Evolutionary conservation across 75 land plant genomes (phyloP), one percentile per base, ranked within the genome.

Genomic region (Picea sitchensis): DNA sequence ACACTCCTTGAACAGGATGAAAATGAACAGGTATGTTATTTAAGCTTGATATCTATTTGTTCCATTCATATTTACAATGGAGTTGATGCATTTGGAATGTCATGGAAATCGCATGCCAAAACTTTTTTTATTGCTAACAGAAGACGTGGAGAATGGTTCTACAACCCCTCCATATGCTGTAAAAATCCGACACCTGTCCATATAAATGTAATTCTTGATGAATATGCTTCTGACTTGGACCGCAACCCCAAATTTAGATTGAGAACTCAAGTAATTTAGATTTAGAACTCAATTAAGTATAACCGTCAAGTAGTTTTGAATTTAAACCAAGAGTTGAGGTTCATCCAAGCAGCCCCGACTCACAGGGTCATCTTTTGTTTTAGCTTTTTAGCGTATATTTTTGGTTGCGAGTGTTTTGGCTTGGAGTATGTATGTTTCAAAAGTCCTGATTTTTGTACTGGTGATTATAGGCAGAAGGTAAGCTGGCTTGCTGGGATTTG

Each of bases 1-100:
- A 92, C 95, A 14, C 18, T 32, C 56, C 88, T 89, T 54, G 90
- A 87, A 1, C 60, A 84, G 54, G 90, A 87, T 84, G 90, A 89
- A 1, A 84, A 91, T 63, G 92, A 92, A 14, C 87, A 87, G 95
- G 95, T 93, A 80, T n/a, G 34, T 20, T 71, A 23, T 56, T 77
- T 59, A 58, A 26, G 13, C 12, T 9, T 9, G 0, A 51, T 11
- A 51, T 51, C 1, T 51, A 0, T 51, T 8, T 51, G 56, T 51
- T 51, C 0, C 12, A 8, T 51, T 51, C 11, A 9, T 51, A 9
- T 51, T 51, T 51, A 51, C 56, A 9, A 51, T 32, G 34, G 69
- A 2, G 9, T 34, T 34, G 20, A 36, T 17, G 71, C 15, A 34
- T 30, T 13, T 63, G 23, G 65, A 30, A 30, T 64, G 34, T 31